A percentile compares a stretch with the other conserved stretches of the same genome.
Evolutionary conservation across 768 basidiomycete species (phyloP).

Genomic region (Lentinula lateritia): DNA sequence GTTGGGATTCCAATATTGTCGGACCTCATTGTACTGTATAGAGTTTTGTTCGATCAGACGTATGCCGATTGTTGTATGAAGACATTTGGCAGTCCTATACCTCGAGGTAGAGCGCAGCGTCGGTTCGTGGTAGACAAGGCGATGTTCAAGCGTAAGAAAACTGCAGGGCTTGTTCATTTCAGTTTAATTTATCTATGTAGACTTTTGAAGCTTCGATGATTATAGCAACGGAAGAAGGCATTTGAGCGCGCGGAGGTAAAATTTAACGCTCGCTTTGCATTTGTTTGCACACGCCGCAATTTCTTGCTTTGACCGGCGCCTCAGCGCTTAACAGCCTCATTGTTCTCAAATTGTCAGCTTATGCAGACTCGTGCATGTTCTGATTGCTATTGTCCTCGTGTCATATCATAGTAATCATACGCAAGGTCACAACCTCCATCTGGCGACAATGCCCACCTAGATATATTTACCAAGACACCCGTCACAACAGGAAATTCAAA

Average conservation of each 20-base stretch:
- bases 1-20: background rate
- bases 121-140: background rate
- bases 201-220: no score
- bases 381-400: no score
- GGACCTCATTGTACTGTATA: background rate
- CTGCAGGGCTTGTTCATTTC: background rate
- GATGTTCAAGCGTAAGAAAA: background rate
- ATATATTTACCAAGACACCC: background rate
- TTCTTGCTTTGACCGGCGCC: background rate
- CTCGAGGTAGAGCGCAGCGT: background rate
- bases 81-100: background rate
- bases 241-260: background rate
- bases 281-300: background rate
- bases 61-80: background rate
- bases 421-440: background rate
- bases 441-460: background rate
- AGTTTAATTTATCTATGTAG: no score
- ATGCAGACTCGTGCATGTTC: no score
- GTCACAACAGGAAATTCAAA: background rate
- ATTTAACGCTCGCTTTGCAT: background rate
- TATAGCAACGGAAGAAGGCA: background rate
- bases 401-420: no score
- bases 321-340: background rate
- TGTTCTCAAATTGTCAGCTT: background rate
- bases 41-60: constrained; percentile 4